Evolutionary conservation across 148 eudicot genomes (phyloP).

Genomic region (Limonium bicolor): DNA sequence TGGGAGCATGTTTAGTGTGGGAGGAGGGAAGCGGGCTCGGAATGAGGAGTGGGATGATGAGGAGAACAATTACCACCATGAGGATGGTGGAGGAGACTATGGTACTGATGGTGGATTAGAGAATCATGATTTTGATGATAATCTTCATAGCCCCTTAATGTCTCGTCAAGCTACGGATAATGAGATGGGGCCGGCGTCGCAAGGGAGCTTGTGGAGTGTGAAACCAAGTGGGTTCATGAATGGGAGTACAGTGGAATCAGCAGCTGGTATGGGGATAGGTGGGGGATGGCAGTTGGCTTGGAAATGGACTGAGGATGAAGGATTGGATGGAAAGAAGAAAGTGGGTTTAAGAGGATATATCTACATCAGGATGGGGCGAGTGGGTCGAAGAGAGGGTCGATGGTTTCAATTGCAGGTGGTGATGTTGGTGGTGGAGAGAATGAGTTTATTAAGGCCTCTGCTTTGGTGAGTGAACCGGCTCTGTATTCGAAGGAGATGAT

Average conservation of each 20-base stretch:
- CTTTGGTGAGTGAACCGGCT: conserved; percentile 34
- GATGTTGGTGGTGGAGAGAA: conserved; percentile 17
- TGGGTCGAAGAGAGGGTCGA: conserved; percentile 32
- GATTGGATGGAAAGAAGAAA: conserved; percentile 36
- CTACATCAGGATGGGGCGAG: conserved; percentile 32
- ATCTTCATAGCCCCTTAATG: conserved; percentile 49
- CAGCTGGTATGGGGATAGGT: conserved; percentile 36
- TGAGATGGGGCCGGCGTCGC: conserved; percentile 38
- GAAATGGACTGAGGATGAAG: conserved; percentile 40
- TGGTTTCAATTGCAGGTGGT: conserved; percentile 35
- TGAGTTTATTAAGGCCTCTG: conserved; percentile 32
- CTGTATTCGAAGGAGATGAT: conserved; percentile 32
- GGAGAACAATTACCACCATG: conserved; percentile 18
- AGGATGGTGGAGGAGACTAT: conserved; percentile 22
- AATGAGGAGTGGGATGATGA: conserved; percentile 64
- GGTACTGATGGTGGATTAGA: too few relatives aligned
- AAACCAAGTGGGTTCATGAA: conserved; percentile 26
- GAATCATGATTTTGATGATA: conserved; percentile 43
- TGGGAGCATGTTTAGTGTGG: conserved; percentile 59
- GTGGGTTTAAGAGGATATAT: conserved; percentile 45
- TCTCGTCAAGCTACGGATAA: conserved; percentile 42
- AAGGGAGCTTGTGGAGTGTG: conserved; percentile 30
- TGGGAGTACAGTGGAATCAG: conserved; percentile 33
- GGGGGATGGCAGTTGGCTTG: conserved; percentile 70
- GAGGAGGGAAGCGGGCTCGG: conserved; percentile 15